A percentile compares a stretch with the other conserved stretches of the same genome.
Conservation (phyloP, 2,329 filamentous ascomycete genomes). For the Stemphylium lycopersici region DNA sequence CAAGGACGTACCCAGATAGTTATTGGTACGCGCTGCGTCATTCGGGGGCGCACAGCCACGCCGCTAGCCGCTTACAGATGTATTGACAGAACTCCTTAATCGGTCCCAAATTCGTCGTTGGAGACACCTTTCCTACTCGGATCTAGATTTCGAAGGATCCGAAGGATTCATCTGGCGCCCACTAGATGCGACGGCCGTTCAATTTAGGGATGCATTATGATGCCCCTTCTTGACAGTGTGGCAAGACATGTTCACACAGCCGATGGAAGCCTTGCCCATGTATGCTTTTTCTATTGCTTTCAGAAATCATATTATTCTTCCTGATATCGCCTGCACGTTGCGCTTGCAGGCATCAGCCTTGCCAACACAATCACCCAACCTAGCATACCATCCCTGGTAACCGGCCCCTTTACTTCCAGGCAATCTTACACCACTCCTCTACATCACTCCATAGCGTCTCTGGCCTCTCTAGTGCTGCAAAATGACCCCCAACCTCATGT, state of each 20-base stretch:
- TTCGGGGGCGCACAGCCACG: slow-evolving; percentile 13
- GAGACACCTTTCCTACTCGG: neutral
- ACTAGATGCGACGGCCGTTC: neutral
- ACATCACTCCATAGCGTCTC: slow-evolving; percentile 52
- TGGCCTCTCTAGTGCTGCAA: slow-evolving; percentile 57
- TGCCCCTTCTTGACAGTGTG: neutral
- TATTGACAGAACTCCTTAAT: slow-evolving; percentile 4
- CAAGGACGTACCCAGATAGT: neutral
- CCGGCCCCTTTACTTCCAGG: slow-evolving; percentile 32
- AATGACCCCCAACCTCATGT: slow-evolving; percentile 53
- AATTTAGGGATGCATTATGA: neutral
- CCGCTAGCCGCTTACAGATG: slow-evolving; percentile 12
- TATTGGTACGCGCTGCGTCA: slow-evolving; percentile 15
- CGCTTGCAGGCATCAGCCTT: neutral
- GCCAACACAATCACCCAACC: neutral
- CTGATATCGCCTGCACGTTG: neutral
- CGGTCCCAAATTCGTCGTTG: slow-evolving; percentile 4
- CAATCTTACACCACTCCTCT: slow-evolving; percentile 50
- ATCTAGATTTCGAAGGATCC: neutral
- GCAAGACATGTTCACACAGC: neutral
- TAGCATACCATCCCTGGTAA: neutral
- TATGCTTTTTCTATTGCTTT: neutral
- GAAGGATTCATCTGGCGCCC: neutral
- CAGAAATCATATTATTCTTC: neutral
- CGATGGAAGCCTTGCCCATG: neutral